Percentiles rank a stretch among this genome's conserved stretches.
Evolutionary conservation across 1,284 basidiomycete genomes (phyloP).

Genomic region (Entoloma clypeatum): DNA sequence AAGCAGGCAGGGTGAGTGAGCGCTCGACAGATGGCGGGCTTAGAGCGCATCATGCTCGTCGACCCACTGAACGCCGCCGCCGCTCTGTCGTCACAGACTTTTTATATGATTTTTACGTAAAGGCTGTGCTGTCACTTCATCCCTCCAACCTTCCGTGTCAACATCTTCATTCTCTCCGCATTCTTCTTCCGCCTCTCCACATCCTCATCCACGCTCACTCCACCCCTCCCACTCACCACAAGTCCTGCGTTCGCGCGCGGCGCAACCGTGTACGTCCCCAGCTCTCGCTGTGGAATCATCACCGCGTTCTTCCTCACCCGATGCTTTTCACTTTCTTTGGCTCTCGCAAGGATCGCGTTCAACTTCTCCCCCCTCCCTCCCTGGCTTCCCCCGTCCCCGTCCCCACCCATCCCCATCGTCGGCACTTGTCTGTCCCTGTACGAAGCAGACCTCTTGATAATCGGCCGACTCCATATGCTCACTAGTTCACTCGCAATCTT

Average conservation of each 20-base stretch:
- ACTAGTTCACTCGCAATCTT: conserved; percentile 86
- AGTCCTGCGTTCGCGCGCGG: conserved; percentile 53
- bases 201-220: conserved; percentile 4
- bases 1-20: conserved; percentile 36
- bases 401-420: conserved; percentile 33
- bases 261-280: conserved; percentile 73
- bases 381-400: conserved; percentile 23
- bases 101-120: too few relatives aligned
- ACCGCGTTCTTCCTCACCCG: conserved; percentile 73
- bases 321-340: conserved; percentile 63
- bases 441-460: conserved; percentile 86
- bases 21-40: too few relatives aligned
- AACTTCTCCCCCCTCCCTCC: conserved; percentile 49
- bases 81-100: too few relatives aligned
- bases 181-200: conserved; percentile 17
- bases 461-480: conserved; percentile 88
- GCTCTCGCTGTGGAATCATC: conserved; percentile 65
- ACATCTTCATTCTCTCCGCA: not conserved
- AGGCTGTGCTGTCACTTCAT: conserved; percentile 26
- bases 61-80: too few relatives aligned
- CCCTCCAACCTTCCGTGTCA: conserved; percentile 4
- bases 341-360: conserved; percentile 66
- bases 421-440: conserved; percentile 76
- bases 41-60: too few relatives aligned
- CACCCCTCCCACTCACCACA: conserved; percentile 12